Evolutionary conservation across 106 monocot genomes (phyloP), one percentile per base, ranked within the genome.

Genomic region (Dendrobium officinale): DNA sequence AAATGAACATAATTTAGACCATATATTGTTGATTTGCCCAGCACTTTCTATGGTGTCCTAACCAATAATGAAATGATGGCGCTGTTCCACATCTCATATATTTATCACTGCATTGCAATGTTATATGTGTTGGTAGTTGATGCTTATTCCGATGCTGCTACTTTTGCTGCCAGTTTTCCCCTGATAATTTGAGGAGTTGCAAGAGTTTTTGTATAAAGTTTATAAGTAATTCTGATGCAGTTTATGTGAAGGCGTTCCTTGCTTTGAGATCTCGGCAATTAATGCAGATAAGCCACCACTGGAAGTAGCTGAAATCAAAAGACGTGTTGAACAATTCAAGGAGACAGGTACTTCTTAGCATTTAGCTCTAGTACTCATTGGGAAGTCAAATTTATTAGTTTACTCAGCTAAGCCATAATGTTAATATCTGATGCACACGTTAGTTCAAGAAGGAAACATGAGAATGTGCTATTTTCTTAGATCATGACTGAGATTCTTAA

Each of bases 261-360:
- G 90, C 79, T 99, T 99, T 84, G 95, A 99, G 81, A 95, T 99
- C 58, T 90, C 99, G 86, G 95, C 88, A 56, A 79, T 95, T 78
- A 99, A 95, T 90, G 90, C 99, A 67, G 95, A 99, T 77, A 99
- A 99, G 86, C 95, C 93, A 9, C 90, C 95, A 79, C 66, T 99
- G 74, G 75, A 88, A 67, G 72, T 91, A 41, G 78, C 84, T 85
- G 89, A 99, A 89, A 95, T 99, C 74, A 99, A 99, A 85, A 86
- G 78, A 43, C 85, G 99, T 20, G 91, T 99, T 41, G 84, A 88
- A 29, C 99, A 99, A 84, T 95, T 99, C 75, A 81, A 79, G 84
- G 88, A 88, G 81, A 82, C 84, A 85, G 99, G 99, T 99, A 73
- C 42, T 42, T 74, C 37, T 70, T 61, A 33, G 16, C 16, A 70